Evolutionary conservation across 2,329 filamentous ascomycete genomes (phyloP), one percentile per base, ranked within the genome.

Genomic region (Dendrostoma leiphaemia): DNA sequence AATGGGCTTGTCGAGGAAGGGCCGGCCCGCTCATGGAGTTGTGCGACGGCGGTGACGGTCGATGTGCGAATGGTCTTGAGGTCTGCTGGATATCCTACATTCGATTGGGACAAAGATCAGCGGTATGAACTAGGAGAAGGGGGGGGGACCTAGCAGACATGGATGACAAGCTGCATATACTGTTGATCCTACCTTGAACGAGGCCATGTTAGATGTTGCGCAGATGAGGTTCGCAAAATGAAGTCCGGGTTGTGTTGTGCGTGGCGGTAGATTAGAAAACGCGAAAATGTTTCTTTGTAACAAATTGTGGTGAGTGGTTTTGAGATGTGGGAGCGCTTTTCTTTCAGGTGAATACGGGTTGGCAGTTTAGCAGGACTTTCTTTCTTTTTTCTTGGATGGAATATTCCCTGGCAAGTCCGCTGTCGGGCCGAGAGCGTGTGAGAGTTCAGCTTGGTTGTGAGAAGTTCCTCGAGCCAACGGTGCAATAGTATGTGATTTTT

Each of bases 21-120:
- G 88, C 78, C 51, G 82, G 72, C 64, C 77, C 81, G 60, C 86
- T 84, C 61, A 81, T 66, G 40, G 78, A 77, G 64, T 78, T 77
- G 65, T 78, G 78, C 65, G 84, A 78, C 64, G 84, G 41, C 8
- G 48, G 74, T 48, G 83, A 81, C 54, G 80, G 78, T 61, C 83
- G 82, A 68, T 83, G 83, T 69, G 79, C 78, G 69, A 88, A 78
- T 72, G 87, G 86, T 71, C 86, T 83, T 66, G 84, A 82, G 62
- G 84, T 77, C 67, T 84, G 77, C 68, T 81, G 80, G 69, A 84
- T 83, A 75, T 86, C 83, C 83, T 86, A 70, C 13, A 40, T 43
- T 45, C 62, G 57, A 60, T 56, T 57, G 63, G 62, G 56, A 62
- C 53, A 58, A 62, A 67, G 66, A 69, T 75, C 67, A 77, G 73